Evolutionary conservation across 1,139 yeast genomes (phyloP).

Genomic region (Debaryomyces nepalensis): DNA sequence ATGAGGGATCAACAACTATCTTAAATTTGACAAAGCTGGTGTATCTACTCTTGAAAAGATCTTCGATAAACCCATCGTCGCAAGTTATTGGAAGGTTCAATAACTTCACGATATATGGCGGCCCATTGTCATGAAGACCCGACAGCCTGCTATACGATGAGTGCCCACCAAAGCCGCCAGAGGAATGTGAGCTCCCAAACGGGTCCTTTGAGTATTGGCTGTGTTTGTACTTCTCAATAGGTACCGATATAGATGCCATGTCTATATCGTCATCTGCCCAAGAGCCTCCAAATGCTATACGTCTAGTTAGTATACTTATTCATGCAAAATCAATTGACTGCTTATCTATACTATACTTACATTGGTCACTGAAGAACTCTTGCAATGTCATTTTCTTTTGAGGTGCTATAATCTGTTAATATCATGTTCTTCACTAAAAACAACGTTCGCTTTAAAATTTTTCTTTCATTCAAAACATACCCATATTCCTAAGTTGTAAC

Average conservation of each 20-base stretch:
- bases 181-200: conserved; percentile 13
- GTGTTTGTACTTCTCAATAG: conserved; percentile 41
- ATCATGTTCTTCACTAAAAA: not conserved
- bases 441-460: not conserved
- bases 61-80: conserved; percentile 44
- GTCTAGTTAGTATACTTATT: conserved; percentile 24
- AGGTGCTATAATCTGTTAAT: conserved; percentile 29
- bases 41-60: conserved; percentile 48
- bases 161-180: conserved; percentile 14
- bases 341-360: conserved; percentile 38
- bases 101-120: conserved; percentile 63
- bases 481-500: conserved; percentile 8
- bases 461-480: conserved; percentile 6
- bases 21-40: conserved; percentile 46
- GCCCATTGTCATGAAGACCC: conserved; percentile 35
- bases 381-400: conserved; percentile 56
- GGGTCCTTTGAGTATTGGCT: conserved; percentile 13
- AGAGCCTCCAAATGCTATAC: conserved; percentile 55
- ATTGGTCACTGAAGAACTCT: conserved; percentile 56
- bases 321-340: conserved; percentile 1
- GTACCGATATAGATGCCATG: conserved; percentile 65
- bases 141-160: conserved; percentile 1
- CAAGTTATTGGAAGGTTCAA: conserved; percentile 52
- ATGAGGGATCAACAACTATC: conserved; percentile 47
- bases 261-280: conserved; percentile 84